phyloP scores from a whole-genome alignment of 352 stramenopile genomes.

The Aphanomyces invadans region DNA sequence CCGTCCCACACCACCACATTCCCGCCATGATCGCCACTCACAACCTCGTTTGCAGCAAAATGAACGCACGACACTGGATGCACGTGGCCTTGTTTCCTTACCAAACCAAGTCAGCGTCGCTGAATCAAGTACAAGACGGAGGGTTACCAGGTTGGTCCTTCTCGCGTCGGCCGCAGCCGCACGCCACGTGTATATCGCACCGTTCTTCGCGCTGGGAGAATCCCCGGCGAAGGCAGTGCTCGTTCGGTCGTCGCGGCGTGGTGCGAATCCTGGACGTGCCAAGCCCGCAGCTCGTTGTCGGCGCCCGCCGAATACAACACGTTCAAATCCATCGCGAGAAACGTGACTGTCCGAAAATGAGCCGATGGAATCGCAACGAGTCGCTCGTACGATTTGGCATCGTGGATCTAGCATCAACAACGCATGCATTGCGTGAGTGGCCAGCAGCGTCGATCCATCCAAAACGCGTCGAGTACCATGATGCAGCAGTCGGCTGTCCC shows the following conservation, averaged over 20 bases:
- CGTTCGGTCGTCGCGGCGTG: too few species aligned
- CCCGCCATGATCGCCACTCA: slow-evolving; percentile 56
- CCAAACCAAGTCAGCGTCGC: neutral
- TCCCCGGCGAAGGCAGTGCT: too few species aligned
- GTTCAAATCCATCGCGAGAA: slow-evolving; percentile 39
- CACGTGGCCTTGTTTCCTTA: slow-evolving; percentile 39
- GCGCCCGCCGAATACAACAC: slow-evolving; percentile 45
- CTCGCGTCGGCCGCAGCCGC: neutral
- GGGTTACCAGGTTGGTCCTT: slow-evolving; percentile 8
- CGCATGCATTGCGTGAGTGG: too few species aligned
- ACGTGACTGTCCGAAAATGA: slow-evolving; percentile 43
- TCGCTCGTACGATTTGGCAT: slow-evolving; percentile 34
- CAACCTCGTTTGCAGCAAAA: slow-evolving; percentile 54
- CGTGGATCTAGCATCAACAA: slow-evolving; percentile 32
- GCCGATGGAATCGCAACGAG: slow-evolving; percentile 47
- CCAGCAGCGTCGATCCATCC: neutral
- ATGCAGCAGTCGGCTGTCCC: slow-evolving; percentile 63
- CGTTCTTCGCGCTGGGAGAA: neutral
- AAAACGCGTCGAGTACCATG: slow-evolving; percentile 27
- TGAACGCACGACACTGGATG: slow-evolving; percentile 47
- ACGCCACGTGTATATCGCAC: neutral
- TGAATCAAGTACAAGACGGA: too few species aligned
- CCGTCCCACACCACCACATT: slow-evolving; percentile 64
- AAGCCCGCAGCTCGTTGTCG: slow-evolving; percentile 61
- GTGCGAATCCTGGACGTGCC: slow-evolving; percentile 32